These are phyloP conservation scores for Babesia caballi DNA, from an alignment of 169 alveolate species.

Conservation along the genomic window DNA sequence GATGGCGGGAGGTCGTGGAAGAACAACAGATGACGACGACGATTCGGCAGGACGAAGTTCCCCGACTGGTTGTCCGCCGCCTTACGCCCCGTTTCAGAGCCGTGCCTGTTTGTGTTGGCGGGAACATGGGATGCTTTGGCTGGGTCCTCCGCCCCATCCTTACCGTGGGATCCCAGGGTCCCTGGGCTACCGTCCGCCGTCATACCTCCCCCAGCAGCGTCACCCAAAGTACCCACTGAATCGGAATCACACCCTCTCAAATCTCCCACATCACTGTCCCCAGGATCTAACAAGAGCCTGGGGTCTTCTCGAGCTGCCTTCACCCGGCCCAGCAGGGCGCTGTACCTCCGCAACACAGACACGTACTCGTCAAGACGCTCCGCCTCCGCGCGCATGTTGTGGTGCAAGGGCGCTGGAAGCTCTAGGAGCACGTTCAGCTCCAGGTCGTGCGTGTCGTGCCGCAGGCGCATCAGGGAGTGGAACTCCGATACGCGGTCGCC, in stretches of 20 bases:
- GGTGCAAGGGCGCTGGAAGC: conserved; percentile 44
- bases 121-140: neutral
- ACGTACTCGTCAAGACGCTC: conserved; percentile 17
- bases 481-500: neutral
- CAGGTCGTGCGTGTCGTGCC: conserved; percentile 14
- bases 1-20: conserved; percentile 38
- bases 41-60: neutral
- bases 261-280: neutral
- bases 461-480: conserved; percentile 1
- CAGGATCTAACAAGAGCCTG: neutral
- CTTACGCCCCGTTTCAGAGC: neutral
- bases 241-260: no score
- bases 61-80: neutral
- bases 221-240: no score
- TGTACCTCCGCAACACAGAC: conserved; percentile 31
- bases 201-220: neutral
- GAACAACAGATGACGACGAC: conserved; percentile 17
- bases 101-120: neutral
- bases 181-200: neutral
- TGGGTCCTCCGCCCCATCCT: neutral
- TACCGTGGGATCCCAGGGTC: neutral
- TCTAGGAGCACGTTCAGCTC: conserved; percentile 43
- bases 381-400: neutral
- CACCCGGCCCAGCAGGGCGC: neutral
- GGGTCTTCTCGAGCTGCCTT: conserved; percentile 25